Evolutionary conservation across 768 basidiomycete genomes (phyloP).

Genomic region (Sporobolomyces phaffii): DNA sequence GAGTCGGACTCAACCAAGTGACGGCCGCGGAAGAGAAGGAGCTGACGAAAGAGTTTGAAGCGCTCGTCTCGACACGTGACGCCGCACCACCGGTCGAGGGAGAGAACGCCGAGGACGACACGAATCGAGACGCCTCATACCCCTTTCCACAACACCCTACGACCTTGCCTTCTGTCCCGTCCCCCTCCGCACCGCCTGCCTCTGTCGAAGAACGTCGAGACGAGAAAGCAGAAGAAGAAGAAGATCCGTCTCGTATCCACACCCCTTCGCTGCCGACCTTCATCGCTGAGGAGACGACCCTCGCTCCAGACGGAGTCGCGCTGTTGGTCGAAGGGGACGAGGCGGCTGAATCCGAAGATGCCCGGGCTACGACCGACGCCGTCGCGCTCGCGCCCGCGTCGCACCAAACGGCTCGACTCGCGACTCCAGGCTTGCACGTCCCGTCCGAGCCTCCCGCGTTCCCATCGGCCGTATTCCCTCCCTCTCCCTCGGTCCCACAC

Average conservation of each 20-base stretch:
- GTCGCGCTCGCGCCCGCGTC: constrained; percentile 32
- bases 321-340: too few relatives aligned
- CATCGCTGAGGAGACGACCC: not conserved
- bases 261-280: constrained; percentile 27
- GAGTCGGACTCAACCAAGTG: not conserved
- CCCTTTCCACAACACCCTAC: constrained; percentile 31
- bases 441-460: constrained; percentile 28
- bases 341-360: too few relatives aligned
- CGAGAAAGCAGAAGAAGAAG: constrained; percentile 10
- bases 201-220: constrained; percentile 22
- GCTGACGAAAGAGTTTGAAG: constrained; percentile 22
- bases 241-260: not conserved
- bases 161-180: constrained; percentile 29
- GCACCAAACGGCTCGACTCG: constrained; percentile 38
- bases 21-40: constrained; percentile 31
- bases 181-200: constrained; percentile 16
- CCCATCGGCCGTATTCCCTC: constrained; percentile 34
- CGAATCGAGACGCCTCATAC: constrained; percentile 1
- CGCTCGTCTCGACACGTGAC: constrained; percentile 10
- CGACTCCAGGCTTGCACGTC: constrained; percentile 34
- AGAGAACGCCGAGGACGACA: constrained; percentile 9
- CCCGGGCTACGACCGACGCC: too few relatives aligned
- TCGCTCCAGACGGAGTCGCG: not conserved
- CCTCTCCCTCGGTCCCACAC: constrained; percentile 12
- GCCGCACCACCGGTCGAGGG: too few relatives aligned